phyloP scores from a whole-genome alignment of 208 protist genomes.

The Trypanosoma mega region DNA sequence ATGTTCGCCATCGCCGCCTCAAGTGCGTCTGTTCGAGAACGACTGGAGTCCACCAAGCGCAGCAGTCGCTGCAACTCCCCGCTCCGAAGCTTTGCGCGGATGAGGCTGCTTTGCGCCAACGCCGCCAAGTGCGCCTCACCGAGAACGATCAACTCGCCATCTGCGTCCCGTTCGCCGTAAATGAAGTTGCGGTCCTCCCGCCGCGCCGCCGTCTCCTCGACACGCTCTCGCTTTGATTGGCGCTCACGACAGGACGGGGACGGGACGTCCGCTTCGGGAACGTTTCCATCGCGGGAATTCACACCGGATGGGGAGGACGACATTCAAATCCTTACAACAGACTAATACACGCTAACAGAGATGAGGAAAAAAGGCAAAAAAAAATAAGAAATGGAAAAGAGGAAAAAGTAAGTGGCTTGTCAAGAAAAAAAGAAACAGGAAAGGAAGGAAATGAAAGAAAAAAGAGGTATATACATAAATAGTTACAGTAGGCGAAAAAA shows the following conservation, averaged over 20 bases:
- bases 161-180: slow-evolving; percentile 22
- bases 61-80: slow-evolving; percentile 63
- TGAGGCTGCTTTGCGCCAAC: slow-evolving; percentile 35
- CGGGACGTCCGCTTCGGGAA: no score
- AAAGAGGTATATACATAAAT: no score
- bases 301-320: no score
- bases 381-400: slow-evolving; percentile 15
- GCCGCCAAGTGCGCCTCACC: slow-evolving; percentile 60
- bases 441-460: no score
- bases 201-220: not conserved
- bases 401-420: slow-evolving; percentile 15
- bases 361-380: no score
- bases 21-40: slow-evolving; percentile 70
- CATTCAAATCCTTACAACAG: no score
- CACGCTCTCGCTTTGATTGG: not conserved
- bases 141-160: slow-evolving; percentile 48
- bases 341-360: no score
- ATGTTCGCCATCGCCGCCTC: slow-evolving; percentile 77
- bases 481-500: no score
- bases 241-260: not conserved
- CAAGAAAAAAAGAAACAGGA: no score
- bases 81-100: slow-evolving; percentile 54
- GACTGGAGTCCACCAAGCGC: slow-evolving; percentile 63
- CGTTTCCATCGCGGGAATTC: no score
- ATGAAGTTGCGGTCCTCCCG: slow-evolving; percentile 1